Evolutionary conservation across 805 yeast species (phyloP).

Genomic region (Candida krabiensis): DNA sequence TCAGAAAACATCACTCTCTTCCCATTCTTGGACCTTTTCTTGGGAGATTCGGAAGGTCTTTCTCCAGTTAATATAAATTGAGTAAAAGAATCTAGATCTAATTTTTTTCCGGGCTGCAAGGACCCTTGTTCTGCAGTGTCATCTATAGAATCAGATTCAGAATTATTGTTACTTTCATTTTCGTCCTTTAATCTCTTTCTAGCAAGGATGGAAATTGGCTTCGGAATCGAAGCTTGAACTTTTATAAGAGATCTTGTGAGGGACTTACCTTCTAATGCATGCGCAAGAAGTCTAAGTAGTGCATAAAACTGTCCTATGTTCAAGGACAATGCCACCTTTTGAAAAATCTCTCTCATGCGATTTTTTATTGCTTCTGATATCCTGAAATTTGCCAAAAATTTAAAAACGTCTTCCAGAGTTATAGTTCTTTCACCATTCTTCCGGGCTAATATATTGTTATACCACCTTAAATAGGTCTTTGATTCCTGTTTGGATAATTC

Average conservation of each 20-base stretch:
- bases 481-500: slow-evolving; percentile 78
- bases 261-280: slow-evolving; percentile 49
- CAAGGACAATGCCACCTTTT: slow-evolving; percentile 56
- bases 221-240: slow-evolving; percentile 64
- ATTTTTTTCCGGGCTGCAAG: slow-evolving; percentile 34
- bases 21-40: slow-evolving; percentile 40
- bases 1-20: slow-evolving; percentile 77
- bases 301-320: slow-evolving; percentile 93
- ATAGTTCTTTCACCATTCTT: slow-evolving; percentile 61
- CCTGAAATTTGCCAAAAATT: slow-evolving; percentile 75
- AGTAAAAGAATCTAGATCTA: slow-evolving; percentile 85
- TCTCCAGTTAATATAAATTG: slow-evolving; percentile 81
- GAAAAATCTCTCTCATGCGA: slow-evolving; percentile 49
- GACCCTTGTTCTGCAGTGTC: slow-evolving; percentile 2
- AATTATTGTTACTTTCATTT: slow-evolving; percentile 32
- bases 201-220: slow-evolving; percentile 75
- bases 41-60: slow-evolving; percentile 48
- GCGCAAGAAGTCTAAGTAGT: slow-evolving; percentile 74
- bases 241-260: slow-evolving; percentile 56
- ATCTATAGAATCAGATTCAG: slow-evolving; percentile 17
- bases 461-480: slow-evolving; percentile 90
- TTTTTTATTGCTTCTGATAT: slow-evolving; percentile 51
- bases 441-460: slow-evolving; percentile 75
- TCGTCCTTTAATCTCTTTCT: slow-evolving; percentile 52
- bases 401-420: slow-evolving; percentile 72